A percentile compares a stretch with the other conserved stretches of the same genome.
Evolutionary conservation across 768 basidiomycete genomes (phyloP).

Genomic region (Royoungia palumana): DNA sequence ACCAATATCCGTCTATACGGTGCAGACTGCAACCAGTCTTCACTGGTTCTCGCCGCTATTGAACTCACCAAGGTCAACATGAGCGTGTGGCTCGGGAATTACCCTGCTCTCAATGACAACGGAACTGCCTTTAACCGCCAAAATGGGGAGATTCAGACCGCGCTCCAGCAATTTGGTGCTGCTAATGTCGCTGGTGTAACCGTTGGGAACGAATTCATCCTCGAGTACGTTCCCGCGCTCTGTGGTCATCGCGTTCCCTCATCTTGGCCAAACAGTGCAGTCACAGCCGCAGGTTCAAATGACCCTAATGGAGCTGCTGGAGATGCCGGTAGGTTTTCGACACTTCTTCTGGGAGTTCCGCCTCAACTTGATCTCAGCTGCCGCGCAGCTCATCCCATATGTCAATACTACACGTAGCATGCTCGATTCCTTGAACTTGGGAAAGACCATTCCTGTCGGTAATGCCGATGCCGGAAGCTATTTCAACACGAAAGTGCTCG

Average conservation of each 20-base stretch:
- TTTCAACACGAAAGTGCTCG: slow-evolving; percentile 70
- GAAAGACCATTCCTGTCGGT: slow-evolving; percentile 65
- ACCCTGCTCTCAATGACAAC: slow-evolving; percentile 58
- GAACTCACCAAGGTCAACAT: slow-evolving; percentile 85
- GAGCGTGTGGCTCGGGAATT: slow-evolving; percentile 75
- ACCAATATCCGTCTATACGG: slow-evolving; percentile 81
- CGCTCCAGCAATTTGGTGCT: slow-evolving; percentile 74
- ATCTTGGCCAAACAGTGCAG: slow-evolving; percentile 44
- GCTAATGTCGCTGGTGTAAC: slow-evolving; percentile 76
- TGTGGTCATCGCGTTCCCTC: not conserved
- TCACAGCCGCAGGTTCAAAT: slow-evolving; percentile 46
- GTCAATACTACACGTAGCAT: slow-evolving; percentile 64
- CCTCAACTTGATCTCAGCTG: slow-evolving; percentile 38
- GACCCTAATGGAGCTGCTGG: slow-evolving; percentile 60
- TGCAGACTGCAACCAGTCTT: slow-evolving; percentile 81
- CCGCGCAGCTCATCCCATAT: slow-evolving; percentile 56
- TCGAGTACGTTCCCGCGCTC: slow-evolving; percentile 49
- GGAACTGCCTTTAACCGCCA: slow-evolving; percentile 72
- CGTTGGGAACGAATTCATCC: slow-evolving; percentile 90
- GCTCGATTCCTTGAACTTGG: slow-evolving; percentile 53
- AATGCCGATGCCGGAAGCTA: slow-evolving; percentile 84
- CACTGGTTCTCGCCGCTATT: slow-evolving; percentile 85
- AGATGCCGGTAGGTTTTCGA: slow-evolving; percentile 31
- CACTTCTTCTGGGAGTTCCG: not conserved
- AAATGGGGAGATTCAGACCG: slow-evolving; percentile 58